Evolutionary conservation across 441 rosid species (phyloP).

Genomic region (Populus tomentosa): DNA sequence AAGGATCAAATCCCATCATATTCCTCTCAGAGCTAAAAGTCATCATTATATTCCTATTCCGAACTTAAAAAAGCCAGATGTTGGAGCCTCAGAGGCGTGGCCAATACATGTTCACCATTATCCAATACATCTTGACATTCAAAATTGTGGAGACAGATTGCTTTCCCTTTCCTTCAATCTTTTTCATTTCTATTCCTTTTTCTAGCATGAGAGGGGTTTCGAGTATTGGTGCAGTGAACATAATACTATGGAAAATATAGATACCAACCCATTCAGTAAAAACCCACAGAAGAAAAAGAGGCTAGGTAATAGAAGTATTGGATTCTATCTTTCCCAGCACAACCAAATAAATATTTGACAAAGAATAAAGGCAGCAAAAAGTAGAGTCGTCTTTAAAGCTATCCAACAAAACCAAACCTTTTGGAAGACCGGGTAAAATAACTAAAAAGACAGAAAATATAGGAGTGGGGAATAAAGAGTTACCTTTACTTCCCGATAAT

Average conservation of each 20-base stretch:
- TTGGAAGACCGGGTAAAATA: background rate
- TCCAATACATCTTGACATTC: background rate
- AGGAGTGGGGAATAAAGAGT: conserved; percentile 12
- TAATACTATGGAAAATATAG: background rate
- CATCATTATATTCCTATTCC: background rate
- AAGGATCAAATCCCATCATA: background rate
- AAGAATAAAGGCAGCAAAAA: background rate
- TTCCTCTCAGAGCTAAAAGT: background rate
- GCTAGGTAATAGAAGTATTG: background rate
- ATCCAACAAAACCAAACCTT: background rate
- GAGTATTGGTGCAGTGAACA: background rate
- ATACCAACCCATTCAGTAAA: background rate
- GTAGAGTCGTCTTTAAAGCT: background rate
- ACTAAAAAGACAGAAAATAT: background rate
- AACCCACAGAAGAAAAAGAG: background rate
- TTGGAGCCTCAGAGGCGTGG: background rate
- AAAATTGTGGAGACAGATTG: background rate
- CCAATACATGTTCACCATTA: background rate
- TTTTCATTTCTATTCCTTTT: background rate
- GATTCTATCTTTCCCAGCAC: background rate
- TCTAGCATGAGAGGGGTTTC: background rate
- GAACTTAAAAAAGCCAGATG: background rate
- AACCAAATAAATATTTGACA: background rate
- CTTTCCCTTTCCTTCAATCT: background rate
- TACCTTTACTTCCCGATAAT: conserved; percentile 87